These are phyloP conservation scores for Furcasterigmium furcatum DNA, from an alignment of 2,329 filamentous ascomycete species.

Conservation along the genomic window DNA sequence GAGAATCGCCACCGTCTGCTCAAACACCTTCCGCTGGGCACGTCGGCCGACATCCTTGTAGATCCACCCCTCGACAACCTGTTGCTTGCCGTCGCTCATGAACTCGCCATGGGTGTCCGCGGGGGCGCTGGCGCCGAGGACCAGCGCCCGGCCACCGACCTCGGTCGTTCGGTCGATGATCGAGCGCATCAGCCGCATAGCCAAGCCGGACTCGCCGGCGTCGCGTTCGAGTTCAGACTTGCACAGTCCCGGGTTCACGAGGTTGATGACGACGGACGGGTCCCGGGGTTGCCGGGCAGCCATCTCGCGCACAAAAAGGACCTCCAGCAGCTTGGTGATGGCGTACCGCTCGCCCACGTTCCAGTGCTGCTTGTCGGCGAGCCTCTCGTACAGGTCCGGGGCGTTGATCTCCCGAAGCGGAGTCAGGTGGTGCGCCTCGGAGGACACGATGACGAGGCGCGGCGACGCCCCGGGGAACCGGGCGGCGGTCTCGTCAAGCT, in stretches of 20 bases:
- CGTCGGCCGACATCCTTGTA: too few relatives aligned
- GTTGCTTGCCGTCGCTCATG: slow-evolving; percentile 33
- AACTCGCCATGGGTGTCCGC: slow-evolving; percentile 42
- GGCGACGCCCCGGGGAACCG: too few relatives aligned
- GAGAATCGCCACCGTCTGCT: too few relatives aligned
- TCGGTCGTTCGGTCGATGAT: slow-evolving; percentile 40
- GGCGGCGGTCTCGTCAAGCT: too few relatives aligned
- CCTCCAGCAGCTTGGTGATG: slow-evolving; percentile 25
- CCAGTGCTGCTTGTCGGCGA: slow-evolving; percentile 18
- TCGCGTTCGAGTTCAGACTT: slow-evolving; percentile 42
- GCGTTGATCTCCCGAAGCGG: slow-evolving; percentile 20
- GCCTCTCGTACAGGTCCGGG: slow-evolving; percentile 20
- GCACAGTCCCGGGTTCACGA: slow-evolving; percentile 50
- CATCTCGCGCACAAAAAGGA: slow-evolving; percentile 19
- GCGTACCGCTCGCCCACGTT: slow-evolving; percentile 17
- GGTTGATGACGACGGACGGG: slow-evolving; percentile 42
- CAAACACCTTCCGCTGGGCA: too few relatives aligned
- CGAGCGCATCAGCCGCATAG: slow-evolving; percentile 20
- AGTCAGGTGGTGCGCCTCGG: slow-evolving; percentile 20
- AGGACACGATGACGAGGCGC: slow-evolving; percentile 23
- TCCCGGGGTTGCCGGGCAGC: slow-evolving; percentile 10
- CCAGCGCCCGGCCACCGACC: slow-evolving; percentile 40
- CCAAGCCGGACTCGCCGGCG: slow-evolving; percentile 1
- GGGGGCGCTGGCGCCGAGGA: slow-evolving; percentile 31
- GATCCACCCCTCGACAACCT: too few relatives aligned